Base-by-base conservation (phyloP, 176 grass and related monocot genomes). In the Rhynchospora pubera region DNA sequence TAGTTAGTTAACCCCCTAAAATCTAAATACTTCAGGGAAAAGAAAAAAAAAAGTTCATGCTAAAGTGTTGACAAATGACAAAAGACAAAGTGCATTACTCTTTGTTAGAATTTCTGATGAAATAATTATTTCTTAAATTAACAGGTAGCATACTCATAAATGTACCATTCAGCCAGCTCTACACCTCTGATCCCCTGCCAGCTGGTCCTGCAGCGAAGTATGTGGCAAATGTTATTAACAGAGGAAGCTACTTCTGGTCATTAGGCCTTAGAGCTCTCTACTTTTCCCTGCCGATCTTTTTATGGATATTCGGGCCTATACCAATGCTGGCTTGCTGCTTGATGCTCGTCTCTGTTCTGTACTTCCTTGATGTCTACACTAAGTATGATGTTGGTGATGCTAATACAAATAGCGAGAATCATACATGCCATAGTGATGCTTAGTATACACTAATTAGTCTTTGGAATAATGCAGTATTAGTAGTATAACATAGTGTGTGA, bases 191-290 rank as follows among this genome's bases (percentile, higher is more conserved):
- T 18, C 44, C 66, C 7, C 65, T 60, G 56, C 4, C 16, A 50
- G 6, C 2, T 67, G 84, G 44, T 77, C 76, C 21, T 28, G 22
- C 43, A 48, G 50, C 69, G 56, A 85, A 66, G 71, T 91, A 94
- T 86, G 88, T 97, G 66, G 83, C 67, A 48, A 84, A 86, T 28
- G 87, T 78, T 44, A 74, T 97, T 50, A 94, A 92, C 80, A 52
- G 90, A 18, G 94, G 91, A 50, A 94, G 94, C 88, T 75, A 87
- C 81, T 90, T 91, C 71, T 92, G 94, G 94, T 94, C 92, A 79
- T 85, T 97, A 2, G 91, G 94, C 19, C 92, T 97, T 11, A 85
- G 92, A 75, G 92, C 94, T 15, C 93, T 97, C 85, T 94, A 97
- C 83, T 85, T 85, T 0, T 92, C 94, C 1, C 82, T 97, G 53